Evolutionary conservation across 2,329 filamentous ascomycete genomes (phyloP), one percentile per base, ranked within the genome.

Genomic region (Knoxdaviesia capensis): DNA sequence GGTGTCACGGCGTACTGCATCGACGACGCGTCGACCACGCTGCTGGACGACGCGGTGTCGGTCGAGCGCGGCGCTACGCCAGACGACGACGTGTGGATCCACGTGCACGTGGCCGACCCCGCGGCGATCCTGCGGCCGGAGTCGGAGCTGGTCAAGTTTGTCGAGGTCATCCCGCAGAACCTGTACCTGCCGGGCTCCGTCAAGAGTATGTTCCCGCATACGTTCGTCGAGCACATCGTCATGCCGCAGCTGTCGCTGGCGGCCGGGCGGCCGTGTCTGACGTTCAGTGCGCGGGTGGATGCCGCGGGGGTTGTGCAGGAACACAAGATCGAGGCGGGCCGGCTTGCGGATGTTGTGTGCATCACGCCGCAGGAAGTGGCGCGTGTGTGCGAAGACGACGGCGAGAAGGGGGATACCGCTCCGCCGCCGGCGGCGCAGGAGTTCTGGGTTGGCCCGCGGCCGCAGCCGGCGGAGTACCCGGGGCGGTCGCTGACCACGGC

Each of bases 1-100:
- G 51, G 64, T n/a, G 52, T 72, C 28, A 69, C 66, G 0, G 69
- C 81, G 1, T 87, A 77, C 53, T 85, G 80, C 48, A 81, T 92
- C 45, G 83, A 92, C 52, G 66, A 70, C 31, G 63, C 66, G 20
- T 59, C 58, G 34, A 80, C 84, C 0, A 62, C 68, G 31, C 75
- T 88, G 49, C 80, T 90, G 44, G 83, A 92, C 49, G 83, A 92
- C 53, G 83, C 77, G 1, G 59, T 92, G 6, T 88, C 82, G 1
- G 52, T 90, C 6, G 77, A 85, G 52, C 55, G 58, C 38, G 69
- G 77, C 1, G 57, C 63, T 4, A 60, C 56, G 11, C 46, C 64
- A 20, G 54, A 64, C 41, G 65, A 80, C 48, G 74, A 71, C 51
- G 30, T n/a, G 7, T 90, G 83, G 83, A 62, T 88, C 31, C 81